phyloP scores from a whole-genome alignment of 768 basidiomycete species.

The Gyrodon lividus region DNA sequence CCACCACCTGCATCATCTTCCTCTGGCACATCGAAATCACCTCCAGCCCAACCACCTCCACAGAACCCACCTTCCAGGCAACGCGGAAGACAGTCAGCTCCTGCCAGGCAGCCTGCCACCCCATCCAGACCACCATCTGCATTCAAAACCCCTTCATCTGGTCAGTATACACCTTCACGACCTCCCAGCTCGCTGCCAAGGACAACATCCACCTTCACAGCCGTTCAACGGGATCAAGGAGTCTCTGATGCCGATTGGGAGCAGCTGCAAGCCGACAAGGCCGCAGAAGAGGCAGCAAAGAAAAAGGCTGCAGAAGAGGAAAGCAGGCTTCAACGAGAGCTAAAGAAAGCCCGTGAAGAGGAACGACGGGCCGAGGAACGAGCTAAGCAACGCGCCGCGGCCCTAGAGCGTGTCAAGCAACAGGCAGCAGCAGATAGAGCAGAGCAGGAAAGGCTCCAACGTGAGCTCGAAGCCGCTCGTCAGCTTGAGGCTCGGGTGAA shows the following conservation, averaged over 20 bases:
- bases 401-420: conserved; percentile 17
- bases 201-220: conserved; percentile 5
- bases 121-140: not conserved
- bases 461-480: conserved; percentile 27
- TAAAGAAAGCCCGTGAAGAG: conserved; percentile 15
- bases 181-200: not conserved
- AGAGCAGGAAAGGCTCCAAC: conserved; percentile 22
- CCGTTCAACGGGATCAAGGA: conserved; percentile 44
- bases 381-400: conserved; percentile 19
- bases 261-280: conserved; percentile 43
- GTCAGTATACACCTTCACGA: not conserved
- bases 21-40: not conserved
- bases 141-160: not conserved
- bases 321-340: conserved; percentile 17
- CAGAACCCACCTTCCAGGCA: conserved; percentile 3
- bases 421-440: conserved; percentile 19
- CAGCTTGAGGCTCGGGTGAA: conserved; percentile 18
- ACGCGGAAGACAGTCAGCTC: not conserved
- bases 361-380: conserved; percentile 16
- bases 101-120: conserved; percentile 2
- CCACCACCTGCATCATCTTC: conserved; percentile 1
- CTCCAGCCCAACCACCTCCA: conserved; percentile 16
- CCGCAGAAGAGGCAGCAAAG: conserved; percentile 22
- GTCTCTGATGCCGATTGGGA: conserved; percentile 54
- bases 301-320: conserved; percentile 19